A percentile compares a stretch with the other conserved stretches of the same genome.
Evolutionary conservation across 192 early-diverging fungal genomes (phyloP).

Genomic region (Linnemannia elongata): DNA sequence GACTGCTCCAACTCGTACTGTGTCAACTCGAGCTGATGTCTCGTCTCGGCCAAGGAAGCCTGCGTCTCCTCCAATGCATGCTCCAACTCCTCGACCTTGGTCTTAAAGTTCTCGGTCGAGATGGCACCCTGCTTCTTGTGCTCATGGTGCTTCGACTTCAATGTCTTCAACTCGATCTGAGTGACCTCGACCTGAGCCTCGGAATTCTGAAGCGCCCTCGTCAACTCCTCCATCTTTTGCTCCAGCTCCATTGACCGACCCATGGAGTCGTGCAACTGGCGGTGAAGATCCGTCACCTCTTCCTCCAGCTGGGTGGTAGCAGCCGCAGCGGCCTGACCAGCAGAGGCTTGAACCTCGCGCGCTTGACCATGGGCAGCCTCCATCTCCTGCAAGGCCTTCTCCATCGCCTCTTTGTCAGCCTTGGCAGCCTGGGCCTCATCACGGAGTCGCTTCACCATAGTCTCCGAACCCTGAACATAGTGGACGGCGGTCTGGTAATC

Average conservation of each 20-base stretch:
- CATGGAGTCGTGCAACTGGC: slow-evolving; percentile 44
- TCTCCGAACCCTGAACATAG: slow-evolving; percentile 55
- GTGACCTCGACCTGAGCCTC: slow-evolving; percentile 23
- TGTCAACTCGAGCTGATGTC: slow-evolving; percentile 15
- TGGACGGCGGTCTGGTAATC: slow-evolving; percentile 61
- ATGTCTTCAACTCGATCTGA: slow-evolving; percentile 23
- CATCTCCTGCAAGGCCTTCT: slow-evolving; percentile 12
- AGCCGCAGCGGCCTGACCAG: slow-evolving; percentile 5
- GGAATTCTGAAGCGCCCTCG: slow-evolving; percentile 21
- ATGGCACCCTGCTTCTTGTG: slow-evolving; percentile 48
- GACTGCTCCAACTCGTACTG: slow-evolving; percentile 39
- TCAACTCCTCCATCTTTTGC: slow-evolving; percentile 41
- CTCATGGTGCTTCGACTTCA: slow-evolving; percentile 53
- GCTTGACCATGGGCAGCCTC: slow-evolving; percentile 22
- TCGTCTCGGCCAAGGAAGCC: slow-evolving; percentile 32
- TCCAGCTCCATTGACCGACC: slow-evolving; percentile 50
- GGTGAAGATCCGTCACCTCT: slow-evolving; percentile 34
- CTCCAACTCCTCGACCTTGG: slow-evolving; percentile 27
- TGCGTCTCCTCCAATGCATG: slow-evolving; percentile 18
- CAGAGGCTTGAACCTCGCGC: slow-evolving; percentile 2
- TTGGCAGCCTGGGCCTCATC: slow-evolving; percentile 47
- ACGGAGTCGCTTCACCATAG: slow-evolving; percentile 53
- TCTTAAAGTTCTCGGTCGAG: slow-evolving; percentile 11
- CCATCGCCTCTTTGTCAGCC: slow-evolving; percentile 12
- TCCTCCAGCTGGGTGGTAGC: slow-evolving; percentile 30